These are phyloP conservation scores for Acacia pycnantha DNA, from an alignment of 331 rosid genomes.

Conservation along the genomic window DNA sequence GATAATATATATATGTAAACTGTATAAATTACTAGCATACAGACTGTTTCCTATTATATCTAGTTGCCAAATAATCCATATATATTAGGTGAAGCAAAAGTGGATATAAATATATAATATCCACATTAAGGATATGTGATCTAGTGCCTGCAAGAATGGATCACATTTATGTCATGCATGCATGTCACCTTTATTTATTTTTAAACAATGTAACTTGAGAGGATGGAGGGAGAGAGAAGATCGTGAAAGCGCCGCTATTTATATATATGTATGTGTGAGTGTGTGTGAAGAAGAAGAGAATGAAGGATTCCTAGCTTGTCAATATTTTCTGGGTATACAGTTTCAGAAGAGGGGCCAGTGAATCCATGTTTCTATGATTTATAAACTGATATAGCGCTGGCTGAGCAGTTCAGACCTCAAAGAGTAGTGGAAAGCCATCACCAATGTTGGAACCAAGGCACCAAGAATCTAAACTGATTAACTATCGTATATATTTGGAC, in stretches of 20 bases:
- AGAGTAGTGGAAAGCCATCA: neutral
- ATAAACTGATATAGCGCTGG: neutral
- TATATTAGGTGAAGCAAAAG: neutral
- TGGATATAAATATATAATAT: neutral
- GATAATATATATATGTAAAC: neutral
- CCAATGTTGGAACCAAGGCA: slow-evolving; percentile 13
- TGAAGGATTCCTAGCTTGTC: neutral
- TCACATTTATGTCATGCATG: slow-evolving; percentile 29
- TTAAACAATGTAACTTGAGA: neutral
- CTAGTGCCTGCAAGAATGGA: neutral
- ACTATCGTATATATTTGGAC: neutral
- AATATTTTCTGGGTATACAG: neutral
- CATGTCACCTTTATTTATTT: neutral
- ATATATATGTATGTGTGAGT: neutral
- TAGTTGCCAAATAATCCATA: neutral
- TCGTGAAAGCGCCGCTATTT: neutral
- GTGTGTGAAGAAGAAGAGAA: neutral
- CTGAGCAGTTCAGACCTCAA: slow-evolving; percentile 6
- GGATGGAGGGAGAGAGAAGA: slow-evolving; percentile 7
- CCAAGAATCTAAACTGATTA: slow-evolving; percentile 24
- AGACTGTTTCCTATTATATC: neutral
- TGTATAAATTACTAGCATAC: neutral
- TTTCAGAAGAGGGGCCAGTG: slow-evolving; percentile 9
- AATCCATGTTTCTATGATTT: slow-evolving; percentile 26
- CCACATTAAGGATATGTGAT: neutral